Evolutionary conservation across 2,329 filamentous ascomycete species (phyloP).

Genomic region (Alternaria tenuissima): DNA sequence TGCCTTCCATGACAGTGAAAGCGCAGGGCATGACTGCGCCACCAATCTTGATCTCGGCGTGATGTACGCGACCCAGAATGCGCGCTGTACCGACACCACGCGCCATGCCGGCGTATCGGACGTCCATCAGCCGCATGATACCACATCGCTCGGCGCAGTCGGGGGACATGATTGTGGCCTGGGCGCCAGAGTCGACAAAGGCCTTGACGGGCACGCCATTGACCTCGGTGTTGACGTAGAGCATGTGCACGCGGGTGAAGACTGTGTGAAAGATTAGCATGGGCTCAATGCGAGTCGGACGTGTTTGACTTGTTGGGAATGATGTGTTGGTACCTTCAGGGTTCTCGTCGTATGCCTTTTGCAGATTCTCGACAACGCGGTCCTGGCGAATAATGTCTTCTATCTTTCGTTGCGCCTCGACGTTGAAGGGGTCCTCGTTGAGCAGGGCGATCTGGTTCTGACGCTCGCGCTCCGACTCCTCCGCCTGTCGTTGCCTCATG

Average conservation of each 20-base stretch:
- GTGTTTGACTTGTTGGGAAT: background rate
- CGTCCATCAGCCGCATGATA: constrained; percentile 96
- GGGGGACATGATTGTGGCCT: constrained; percentile 99
- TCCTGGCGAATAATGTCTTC: constrained; percentile 98
- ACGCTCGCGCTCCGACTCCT: constrained; percentile 76
- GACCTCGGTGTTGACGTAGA: constrained; percentile 95
- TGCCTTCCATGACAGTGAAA: constrained; percentile 99
- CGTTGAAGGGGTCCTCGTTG: constrained; percentile 93
- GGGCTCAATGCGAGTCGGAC: background rate
- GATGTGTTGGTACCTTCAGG: constrained; percentile 76
- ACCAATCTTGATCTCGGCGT: constrained; percentile 93
- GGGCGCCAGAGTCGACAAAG: constrained; percentile 95
- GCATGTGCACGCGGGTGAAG: constrained; percentile 93
- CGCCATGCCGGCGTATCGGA: constrained; percentile 88
- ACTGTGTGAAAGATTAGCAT: constrained; percentile 61
- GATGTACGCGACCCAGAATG: constrained; percentile 94
- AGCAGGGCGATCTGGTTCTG: constrained; percentile 83
- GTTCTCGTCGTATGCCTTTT: constrained; percentile 96
- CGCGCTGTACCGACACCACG: constrained; percentile 92
- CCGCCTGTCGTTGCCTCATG: constrained; percentile 73
- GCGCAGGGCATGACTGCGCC: constrained; percentile 87
- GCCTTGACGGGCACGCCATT: constrained; percentile 93
- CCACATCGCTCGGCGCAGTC: constrained; percentile 88
- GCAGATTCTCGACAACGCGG: constrained; percentile 91
- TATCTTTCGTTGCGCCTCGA: constrained; percentile 89